phyloP scores from a whole-genome alignment of 2,329 filamentous ascomycete species.

The Verticillium zaregamsianum region DNA sequence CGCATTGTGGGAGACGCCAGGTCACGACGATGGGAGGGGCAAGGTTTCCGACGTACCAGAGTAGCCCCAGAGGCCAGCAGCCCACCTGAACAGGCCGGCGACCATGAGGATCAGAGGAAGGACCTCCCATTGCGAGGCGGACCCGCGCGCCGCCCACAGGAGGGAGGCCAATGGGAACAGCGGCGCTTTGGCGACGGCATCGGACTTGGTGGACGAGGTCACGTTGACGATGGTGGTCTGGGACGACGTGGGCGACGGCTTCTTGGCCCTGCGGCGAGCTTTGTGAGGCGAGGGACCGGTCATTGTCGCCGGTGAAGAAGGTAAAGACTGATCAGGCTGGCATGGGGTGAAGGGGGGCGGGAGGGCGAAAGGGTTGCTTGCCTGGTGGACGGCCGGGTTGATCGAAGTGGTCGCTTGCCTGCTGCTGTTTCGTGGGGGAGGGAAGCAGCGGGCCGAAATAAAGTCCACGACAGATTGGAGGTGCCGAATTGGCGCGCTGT shows the following conservation, averaged over 20 bases:
- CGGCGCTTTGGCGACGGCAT: constrained; percentile 46
- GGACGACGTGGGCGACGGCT: constrained; percentile 19
- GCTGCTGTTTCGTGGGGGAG: background rate
- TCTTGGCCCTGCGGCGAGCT: constrained; percentile 54
- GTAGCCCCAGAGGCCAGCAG: constrained; percentile 88
- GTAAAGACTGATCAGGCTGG: background rate
- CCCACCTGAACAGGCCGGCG: constrained; percentile 90
- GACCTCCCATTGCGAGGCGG: constrained; percentile 86
- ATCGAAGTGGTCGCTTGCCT: background rate
- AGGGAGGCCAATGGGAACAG: constrained; percentile 92
- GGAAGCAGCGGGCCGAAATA: background rate
- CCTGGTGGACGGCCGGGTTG: background rate
- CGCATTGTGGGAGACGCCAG: background rate
- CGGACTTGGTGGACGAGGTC: background rate
- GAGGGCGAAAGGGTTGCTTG: background rate
- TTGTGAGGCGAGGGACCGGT: constrained; percentile 53
- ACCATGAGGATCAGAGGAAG: constrained; percentile 84
- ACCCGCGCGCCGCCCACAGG: constrained; percentile 83
- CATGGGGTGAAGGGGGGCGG: background rate
- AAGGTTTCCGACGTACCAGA: constrained; percentile 59
- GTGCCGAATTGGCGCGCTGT: background rate
- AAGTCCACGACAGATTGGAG: background rate
- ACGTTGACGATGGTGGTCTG: constrained; percentile 11
- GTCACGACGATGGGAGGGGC: background rate
- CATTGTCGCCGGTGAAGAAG: constrained; percentile 34